phyloP scores from a whole-genome alignment of 2,329 filamentous ascomycete genomes.

The Trichoderma koningii region DNA sequence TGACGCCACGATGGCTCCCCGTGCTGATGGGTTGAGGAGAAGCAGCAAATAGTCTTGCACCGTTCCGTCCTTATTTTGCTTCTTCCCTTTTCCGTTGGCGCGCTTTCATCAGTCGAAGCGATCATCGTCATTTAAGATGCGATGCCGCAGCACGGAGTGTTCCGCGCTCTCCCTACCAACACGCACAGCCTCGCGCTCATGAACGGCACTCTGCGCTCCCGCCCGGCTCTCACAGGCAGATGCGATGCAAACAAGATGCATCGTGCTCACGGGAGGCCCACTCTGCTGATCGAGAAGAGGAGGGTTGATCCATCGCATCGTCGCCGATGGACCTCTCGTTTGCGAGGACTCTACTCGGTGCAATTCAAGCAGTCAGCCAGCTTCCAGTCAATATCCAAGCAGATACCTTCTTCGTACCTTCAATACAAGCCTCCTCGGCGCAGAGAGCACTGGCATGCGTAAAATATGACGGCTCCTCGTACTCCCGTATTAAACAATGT shows the following conservation, averaged over 20 bases:
- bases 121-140: conserved; percentile 13
- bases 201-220: conserved; percentile 10
- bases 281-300: background rate
- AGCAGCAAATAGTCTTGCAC: background rate
- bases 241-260: background rate
- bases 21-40: background rate
- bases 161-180: no score
- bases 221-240: conserved; percentile 1
- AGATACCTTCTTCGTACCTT: no score
- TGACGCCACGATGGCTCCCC: conserved; percentile 19
- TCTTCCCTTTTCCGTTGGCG: background rate
- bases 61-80: background rate
- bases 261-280: background rate
- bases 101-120: background rate
- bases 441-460: background rate
- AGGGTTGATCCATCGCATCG: background rate
- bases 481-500: conserved; percentile 23
- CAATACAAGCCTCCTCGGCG: background rate
- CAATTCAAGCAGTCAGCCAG: no score
- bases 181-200: conserved; percentile 1
- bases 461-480: background rate
- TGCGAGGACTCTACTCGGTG: no score
- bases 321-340: no score
- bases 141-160: background rate
- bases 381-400: no score